A percentile compares a stretch with the other conserved stretches of the same genome.
Evolutionary conservation across 192 early-diverging fungal species (phyloP).

Genomic region (Lunasporangiospora selenospora): DNA sequence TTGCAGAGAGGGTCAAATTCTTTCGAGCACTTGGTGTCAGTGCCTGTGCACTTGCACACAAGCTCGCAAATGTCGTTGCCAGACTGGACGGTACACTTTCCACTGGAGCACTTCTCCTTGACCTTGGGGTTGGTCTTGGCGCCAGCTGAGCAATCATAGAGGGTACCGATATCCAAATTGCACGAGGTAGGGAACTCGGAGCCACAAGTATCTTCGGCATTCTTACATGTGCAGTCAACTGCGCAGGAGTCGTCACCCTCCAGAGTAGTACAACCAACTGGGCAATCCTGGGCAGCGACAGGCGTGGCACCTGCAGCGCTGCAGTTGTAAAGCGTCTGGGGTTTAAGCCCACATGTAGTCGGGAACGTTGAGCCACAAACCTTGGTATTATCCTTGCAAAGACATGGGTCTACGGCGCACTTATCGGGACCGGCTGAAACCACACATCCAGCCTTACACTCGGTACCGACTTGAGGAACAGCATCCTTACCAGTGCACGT

Average conservation of each 20-base stretch:
- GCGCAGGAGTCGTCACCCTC: too few species aligned
- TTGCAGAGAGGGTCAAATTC: not conserved
- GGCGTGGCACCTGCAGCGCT: not conserved
- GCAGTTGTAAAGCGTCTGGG: not conserved
- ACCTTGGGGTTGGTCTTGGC: too few species aligned
- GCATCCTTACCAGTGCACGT: not conserved
- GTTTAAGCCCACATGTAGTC: not conserved
- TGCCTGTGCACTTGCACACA: not conserved
- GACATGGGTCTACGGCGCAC: not conserved
- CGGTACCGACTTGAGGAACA: not conserved
- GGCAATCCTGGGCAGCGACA: not conserved
- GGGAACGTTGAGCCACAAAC: not conserved
- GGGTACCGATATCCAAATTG: not conserved
- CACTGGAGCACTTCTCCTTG: too few species aligned
- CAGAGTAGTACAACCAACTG: not conserved
- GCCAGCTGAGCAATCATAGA: constrained; percentile 9
- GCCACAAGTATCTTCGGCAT: not conserved
- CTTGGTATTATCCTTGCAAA: not conserved
- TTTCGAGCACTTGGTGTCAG: not conserved
- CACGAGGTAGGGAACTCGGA: not conserved
- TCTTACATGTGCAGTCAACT: constrained; percentile 7
- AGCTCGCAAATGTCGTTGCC: not conserved
- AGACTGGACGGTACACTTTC: too few species aligned
- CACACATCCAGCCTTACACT: not conserved
- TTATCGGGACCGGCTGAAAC: not conserved